Percentiles rank a stretch among this genome's conserved stretches.
Conservation (phyloP, 768 basidiomycete species). For the Collybia sp. region DNA sequence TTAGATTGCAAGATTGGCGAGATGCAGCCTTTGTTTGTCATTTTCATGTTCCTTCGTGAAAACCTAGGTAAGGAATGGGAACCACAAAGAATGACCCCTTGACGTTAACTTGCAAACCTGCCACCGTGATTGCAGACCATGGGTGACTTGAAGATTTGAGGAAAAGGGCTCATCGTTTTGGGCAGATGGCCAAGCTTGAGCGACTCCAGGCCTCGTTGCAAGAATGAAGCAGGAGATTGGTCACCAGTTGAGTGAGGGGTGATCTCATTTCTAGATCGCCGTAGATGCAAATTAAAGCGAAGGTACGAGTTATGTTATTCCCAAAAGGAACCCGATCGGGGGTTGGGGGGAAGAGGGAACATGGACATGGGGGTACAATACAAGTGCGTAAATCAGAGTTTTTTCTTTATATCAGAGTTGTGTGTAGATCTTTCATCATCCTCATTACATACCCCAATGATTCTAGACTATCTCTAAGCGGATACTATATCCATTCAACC, state of each 20-base stretch:
- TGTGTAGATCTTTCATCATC: slow-evolving; percentile 2
- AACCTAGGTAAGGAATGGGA: slow-evolving; percentile 10
- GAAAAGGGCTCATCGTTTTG: slow-evolving; percentile 12
- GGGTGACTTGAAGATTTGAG: slow-evolving; percentile 9
- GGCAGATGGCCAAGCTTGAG: slow-evolving; percentile 8
- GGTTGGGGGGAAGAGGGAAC: too few species aligned
- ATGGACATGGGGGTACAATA: slow-evolving; percentile 3
- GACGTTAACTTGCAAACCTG: slow-evolving; percentile 22
- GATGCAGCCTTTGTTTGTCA: slow-evolving; percentile 20
- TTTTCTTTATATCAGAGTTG: slow-evolving; percentile 4
- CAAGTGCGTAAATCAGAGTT: slow-evolving; percentile 6
- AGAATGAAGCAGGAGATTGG: slow-evolving; percentile 15
- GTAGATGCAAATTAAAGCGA: slow-evolving; percentile 6
- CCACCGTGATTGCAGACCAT: slow-evolving; percentile 16
- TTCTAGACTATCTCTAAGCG: slow-evolving; percentile 8
- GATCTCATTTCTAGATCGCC: slow-evolving; percentile 15
- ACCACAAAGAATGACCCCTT: slow-evolving; percentile 19
- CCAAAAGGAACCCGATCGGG: slow-evolving; percentile 11
- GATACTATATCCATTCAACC: slow-evolving; percentile 30
- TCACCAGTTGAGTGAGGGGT: slow-evolving; percentile 9
- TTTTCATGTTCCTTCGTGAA: slow-evolving; percentile 9
- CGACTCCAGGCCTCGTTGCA: slow-evolving; percentile 15
- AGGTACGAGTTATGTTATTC: slow-evolving; percentile 8
- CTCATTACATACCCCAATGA: background rate
- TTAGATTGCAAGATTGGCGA: slow-evolving; percentile 32